Base-by-base conservation (phyloP, 1,284 basidiomycete genomes). In the Marasmius tenuissimus region DNA sequence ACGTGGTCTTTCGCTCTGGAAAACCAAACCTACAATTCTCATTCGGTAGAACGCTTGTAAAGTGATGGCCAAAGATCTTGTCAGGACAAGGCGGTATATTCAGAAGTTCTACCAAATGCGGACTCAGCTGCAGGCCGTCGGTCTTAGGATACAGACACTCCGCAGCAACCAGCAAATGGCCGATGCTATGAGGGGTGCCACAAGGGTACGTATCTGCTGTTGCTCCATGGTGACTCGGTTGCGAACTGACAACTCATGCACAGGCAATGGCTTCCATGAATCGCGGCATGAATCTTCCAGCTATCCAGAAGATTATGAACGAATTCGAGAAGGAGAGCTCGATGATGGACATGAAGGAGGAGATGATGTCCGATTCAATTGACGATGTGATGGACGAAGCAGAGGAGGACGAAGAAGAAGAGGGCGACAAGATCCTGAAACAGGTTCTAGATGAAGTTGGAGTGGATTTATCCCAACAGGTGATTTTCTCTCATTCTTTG, bases 271-370 rank as follows among this genome's bases (percentile, higher is more conserved):
- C 91, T 8, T 88, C 95, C 57, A 99, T 99, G 97, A 99, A 98
- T 74, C 85, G 93, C 58, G 93, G 92, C 40, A 85, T 99, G 69
- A 99, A 99, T 75, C 85, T 99, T 11, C 97, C 97, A 8, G 86
- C 88, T 68, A 98, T 99, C 64, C 94, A 96, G 74, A 87, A 88
- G 58, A 98, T 99, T 72, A 96, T 99, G 92, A 93, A 91, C 69
- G 97, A 99, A 55, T 99, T 99, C 69, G 97, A 99, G 79, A 92
- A 90, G 70, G 97, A 99, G 78, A 97, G 91, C 66, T 89, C 92
- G 10, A 93, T 92, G 74, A 99, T 99, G 97, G 97, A 99, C 76
- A 99, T 99, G 97, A 99, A 98, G 78, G 97, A 98, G 77, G 97
- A 98, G 75, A 97, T 99, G 92, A 99, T 99, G 97, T 94, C 92